Evolutionary conservation across 495 filamentous ascomycete species (phyloP).

Genomic region (Trichoderma asperelloides): DNA sequence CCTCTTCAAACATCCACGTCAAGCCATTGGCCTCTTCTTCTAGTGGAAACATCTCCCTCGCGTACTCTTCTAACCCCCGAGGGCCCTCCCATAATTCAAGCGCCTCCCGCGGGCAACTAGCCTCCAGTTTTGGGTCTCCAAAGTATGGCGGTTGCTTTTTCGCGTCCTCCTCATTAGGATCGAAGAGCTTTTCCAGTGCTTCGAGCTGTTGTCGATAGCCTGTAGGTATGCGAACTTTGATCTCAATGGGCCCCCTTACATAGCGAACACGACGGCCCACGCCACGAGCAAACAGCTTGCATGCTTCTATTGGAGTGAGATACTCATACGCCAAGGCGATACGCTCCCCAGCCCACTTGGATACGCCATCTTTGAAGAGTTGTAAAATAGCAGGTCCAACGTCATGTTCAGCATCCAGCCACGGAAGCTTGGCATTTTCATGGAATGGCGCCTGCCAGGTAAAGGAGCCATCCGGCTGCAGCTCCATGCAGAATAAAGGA

Average conservation of each 20-base stretch:
- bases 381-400: conserved; percentile 90
- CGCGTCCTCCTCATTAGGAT: conserved; percentile 46
- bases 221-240: conserved; percentile 75
- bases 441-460: conserved; percentile 94
- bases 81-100: conserved; percentile 83
- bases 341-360: conserved; percentile 86
- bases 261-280: conserved; percentile 71
- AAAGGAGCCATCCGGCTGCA: conserved; percentile 74
- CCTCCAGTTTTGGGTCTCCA: conserved; percentile 42
- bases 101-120: conserved; percentile 58
- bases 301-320: conserved; percentile 74
- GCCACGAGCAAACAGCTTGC: conserved; percentile 67
- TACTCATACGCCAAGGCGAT: conserved; percentile 90
- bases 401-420: conserved; percentile 95
- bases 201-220: conserved; percentile 88
- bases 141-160: conserved; percentile 47
- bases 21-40: conserved; percentile 91
- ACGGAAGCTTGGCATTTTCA: conserved; percentile 78
- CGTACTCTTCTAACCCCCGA: conserved; percentile 89
- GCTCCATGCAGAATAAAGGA: conserved; percentile 88
- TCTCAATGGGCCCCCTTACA: conserved; percentile 64
- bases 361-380: conserved; percentile 86
- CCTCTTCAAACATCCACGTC: conserved; percentile 68
- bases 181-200: conserved; percentile 56
- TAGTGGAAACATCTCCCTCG: conserved; percentile 84